Conservation (phyloP, 768 basidiomycete genomes). For the Porphyrellus cyaneotinctus region DNA sequence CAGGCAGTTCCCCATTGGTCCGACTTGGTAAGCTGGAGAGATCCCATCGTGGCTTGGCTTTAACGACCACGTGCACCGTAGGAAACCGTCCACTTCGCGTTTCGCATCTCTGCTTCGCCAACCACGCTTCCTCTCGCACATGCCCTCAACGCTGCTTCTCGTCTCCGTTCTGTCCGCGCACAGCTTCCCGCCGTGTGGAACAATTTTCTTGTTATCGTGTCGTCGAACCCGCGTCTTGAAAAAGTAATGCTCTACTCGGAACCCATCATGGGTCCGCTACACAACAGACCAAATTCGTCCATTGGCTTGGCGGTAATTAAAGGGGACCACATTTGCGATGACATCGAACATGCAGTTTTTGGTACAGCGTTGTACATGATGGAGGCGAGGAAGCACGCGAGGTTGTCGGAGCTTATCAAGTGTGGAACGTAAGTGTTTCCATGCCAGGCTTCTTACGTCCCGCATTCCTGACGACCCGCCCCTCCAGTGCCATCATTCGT, state of each 20-base stretch:
- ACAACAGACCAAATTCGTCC: background rate
- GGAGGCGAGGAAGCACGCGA: conserved; percentile 48
- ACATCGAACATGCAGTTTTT: conserved; percentile 34
- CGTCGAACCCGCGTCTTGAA: conserved; percentile 45
- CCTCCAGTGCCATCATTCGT: conserved; percentile 32
- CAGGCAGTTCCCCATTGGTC: conserved; percentile 41
- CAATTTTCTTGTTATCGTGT: conserved; percentile 45
- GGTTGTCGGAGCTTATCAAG: conserved; percentile 51
- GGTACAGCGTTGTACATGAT: conserved; percentile 55
- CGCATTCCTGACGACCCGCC: background rate
- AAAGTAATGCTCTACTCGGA: conserved; percentile 39
- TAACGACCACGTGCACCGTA: conserved; percentile 22
- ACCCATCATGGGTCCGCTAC: conserved; percentile 12
- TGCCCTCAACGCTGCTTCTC: conserved; percentile 39
- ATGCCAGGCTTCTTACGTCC: conserved; percentile 4
- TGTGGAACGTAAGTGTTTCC: conserved; percentile 45
- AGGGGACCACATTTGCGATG: conserved; percentile 6
- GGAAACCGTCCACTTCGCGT: conserved; percentile 52
- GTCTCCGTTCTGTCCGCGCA: conserved; percentile 48
- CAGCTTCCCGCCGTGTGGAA: conserved; percentile 60
- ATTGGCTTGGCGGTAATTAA: conserved; percentile 12
- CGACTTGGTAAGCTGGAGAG: conserved; percentile 41
- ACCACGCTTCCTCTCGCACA: conserved; percentile 27
- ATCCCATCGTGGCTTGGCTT: background rate
- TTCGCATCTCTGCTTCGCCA: conserved; percentile 47